A percentile compares a stretch with the other conserved stretches of the same genome.
These are phyloP conservation scores for Fusarium lateritium DNA, from an alignment of 2,329 filamentous ascomycete species.

Conservation along the genomic window DNA sequence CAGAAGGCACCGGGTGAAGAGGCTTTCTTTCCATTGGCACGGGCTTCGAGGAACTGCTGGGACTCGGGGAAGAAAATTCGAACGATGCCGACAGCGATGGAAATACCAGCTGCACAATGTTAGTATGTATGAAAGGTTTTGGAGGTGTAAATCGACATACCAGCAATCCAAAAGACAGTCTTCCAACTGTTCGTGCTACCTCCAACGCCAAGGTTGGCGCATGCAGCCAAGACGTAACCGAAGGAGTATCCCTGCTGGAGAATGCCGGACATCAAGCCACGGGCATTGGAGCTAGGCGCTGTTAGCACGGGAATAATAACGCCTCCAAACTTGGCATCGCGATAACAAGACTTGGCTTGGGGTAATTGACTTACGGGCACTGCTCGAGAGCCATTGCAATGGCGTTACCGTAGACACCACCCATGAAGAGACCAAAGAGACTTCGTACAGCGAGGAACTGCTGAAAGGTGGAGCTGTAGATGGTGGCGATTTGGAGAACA, in stretches of 20 bases:
- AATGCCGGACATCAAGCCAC: conserved; percentile 86
- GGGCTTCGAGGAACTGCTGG: conserved; percentile 80
- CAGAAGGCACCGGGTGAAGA: conserved; percentile 71
- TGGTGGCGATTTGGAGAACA: conserved; percentile 79
- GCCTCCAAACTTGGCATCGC: conserved; percentile 36
- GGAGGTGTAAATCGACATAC: conserved; percentile 37
- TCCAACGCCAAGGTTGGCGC: conserved; percentile 81
- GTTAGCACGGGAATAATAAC: conserved; percentile 40
- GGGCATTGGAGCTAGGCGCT: conserved; percentile 68
- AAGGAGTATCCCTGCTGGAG: conserved; percentile 86
- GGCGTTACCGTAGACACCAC: conserved; percentile 84
- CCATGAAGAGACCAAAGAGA: conserved; percentile 85
- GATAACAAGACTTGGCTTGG: background rate
- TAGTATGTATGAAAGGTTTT: background rate
- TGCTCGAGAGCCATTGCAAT: conserved; percentile 84
- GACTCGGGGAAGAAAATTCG: conserved; percentile 81
- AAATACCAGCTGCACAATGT: conserved; percentile 67
- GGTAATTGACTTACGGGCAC: conserved; percentile 68
- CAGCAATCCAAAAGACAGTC: conserved; percentile 80
- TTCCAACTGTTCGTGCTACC: conserved; percentile 77
- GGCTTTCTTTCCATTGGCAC: conserved; percentile 68
- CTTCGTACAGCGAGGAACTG: conserved; percentile 82
- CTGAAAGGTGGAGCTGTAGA: conserved; percentile 79
- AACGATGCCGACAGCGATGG: conserved; percentile 77
- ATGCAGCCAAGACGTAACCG: conserved; percentile 84